Conservation (phyloP, 139 green algal genomes). For the Picochlorum sp. region DNA sequence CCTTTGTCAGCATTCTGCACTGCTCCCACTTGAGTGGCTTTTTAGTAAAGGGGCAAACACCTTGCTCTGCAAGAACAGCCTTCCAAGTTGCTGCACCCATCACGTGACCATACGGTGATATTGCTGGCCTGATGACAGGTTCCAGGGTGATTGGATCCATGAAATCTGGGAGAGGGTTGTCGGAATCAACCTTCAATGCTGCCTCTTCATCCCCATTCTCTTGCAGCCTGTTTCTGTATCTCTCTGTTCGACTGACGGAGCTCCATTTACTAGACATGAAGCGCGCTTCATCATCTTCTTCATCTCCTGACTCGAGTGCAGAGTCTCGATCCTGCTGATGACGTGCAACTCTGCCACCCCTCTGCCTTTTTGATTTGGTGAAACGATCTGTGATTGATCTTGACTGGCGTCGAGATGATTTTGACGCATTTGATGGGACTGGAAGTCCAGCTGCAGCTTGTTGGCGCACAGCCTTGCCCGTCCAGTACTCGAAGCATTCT, state of each 20-base stretch:
- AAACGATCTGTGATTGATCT: background rate
- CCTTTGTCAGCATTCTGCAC: constrained; percentile 57
- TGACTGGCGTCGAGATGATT: background rate
- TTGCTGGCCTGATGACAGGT: constrained; percentile 66
- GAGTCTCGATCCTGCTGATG: constrained; percentile 7
- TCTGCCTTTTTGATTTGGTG: background rate
- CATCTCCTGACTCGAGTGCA: constrained; percentile 7
- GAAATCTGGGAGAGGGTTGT: constrained; percentile 64
- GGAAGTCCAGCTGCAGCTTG: constrained; percentile 33
- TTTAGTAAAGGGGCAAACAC: constrained; percentile 88
- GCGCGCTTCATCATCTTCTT: constrained; percentile 30
- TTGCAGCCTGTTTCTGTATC: constrained; percentile 62
- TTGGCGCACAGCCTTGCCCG: constrained; percentile 44
- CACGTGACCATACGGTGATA: constrained; percentile 79
- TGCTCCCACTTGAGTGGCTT: constrained; percentile 59
- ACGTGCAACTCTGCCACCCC: background rate
- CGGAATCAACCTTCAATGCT: constrained; percentile 17
- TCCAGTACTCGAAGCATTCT: constrained; percentile 66
- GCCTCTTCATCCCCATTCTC: constrained; percentile 39
- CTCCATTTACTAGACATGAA: constrained; percentile 61
- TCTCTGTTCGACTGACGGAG: constrained; percentile 46
- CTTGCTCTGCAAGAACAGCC: constrained; percentile 61
- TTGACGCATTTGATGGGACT: background rate
- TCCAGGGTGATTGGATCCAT: constrained; percentile 69
- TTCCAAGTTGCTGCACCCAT: constrained; percentile 87